A percentile compares a stretch with the other conserved stretches of the same genome.
Evolutionary conservation across 2,329 filamentous ascomycete genomes (phyloP).

Genomic region (Trichophyton verrucosum): DNA sequence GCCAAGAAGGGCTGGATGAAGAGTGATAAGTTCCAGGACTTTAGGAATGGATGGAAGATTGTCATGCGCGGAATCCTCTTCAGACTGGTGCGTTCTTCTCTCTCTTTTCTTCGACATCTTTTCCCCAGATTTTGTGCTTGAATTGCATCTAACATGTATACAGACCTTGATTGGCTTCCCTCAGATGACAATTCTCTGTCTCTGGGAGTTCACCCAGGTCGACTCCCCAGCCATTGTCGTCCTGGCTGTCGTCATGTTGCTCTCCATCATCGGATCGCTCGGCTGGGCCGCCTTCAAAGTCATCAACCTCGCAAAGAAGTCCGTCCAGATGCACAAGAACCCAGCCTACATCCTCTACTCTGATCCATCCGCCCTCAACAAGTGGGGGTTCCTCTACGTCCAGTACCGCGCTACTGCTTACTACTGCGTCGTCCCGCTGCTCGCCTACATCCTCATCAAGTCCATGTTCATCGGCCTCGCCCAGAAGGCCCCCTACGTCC

Average conservation of each 20-base stretch:
- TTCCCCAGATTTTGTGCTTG: background rate
- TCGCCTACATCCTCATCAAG: slow-evolving; percentile 74
- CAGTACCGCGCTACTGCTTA: slow-evolving; percentile 93
- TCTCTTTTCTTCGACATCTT: background rate
- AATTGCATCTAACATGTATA: background rate
- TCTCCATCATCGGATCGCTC: slow-evolving; percentile 65
- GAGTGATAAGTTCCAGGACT: slow-evolving; percentile 76
- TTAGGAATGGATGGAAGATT: slow-evolving; percentile 86
- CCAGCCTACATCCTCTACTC: slow-evolving; percentile 95
- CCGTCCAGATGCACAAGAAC: slow-evolving; percentile 84
- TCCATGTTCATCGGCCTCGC: slow-evolving; percentile 75
- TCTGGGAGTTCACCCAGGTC: slow-evolving; percentile 81
- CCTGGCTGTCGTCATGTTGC: slow-evolving; percentile 75
- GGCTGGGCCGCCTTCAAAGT: slow-evolving; percentile 84
- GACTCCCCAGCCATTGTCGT: slow-evolving; percentile 81
- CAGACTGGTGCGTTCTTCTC: slow-evolving; percentile 46
- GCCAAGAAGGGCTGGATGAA: slow-evolving; percentile 67
- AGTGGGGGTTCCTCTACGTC: slow-evolving; percentile 96
- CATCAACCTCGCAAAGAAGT: slow-evolving; percentile 75
- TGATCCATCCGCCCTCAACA: slow-evolving; percentile 85
- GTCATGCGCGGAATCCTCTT: slow-evolving; percentile 90
- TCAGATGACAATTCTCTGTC: slow-evolving; percentile 75
- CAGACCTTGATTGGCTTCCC: slow-evolving; percentile 76
- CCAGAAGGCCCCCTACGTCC: slow-evolving; percentile 57
- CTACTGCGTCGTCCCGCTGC: slow-evolving; percentile 76